Percentiles rank a stretch among this genome's conserved stretches.
These are phyloP conservation scores for Amanita pallidorosea DNA, from an alignment of 768 basidiomycete species.

Conservation along the genomic window DNA sequence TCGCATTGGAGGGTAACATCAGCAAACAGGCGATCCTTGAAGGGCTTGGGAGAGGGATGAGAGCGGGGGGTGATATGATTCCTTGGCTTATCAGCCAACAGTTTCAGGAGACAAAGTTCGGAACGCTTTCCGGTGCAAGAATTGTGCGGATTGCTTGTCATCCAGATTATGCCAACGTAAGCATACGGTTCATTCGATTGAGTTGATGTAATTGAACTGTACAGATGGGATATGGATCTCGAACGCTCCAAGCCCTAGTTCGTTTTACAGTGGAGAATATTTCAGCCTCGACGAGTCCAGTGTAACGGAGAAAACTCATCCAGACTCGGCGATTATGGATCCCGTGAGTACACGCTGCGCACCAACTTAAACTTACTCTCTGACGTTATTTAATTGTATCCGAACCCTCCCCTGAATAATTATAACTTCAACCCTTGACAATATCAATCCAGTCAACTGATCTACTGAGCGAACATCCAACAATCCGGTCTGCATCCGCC, in stretches of 20 bases:
- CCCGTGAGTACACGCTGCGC: constrained; percentile 18
- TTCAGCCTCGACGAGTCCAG: constrained; percentile 73
- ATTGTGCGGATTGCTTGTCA: constrained; percentile 92
- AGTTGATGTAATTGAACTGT: constrained; percentile 5
- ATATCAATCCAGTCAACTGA: constrained; percentile 19
- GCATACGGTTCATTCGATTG: constrained; percentile 15
- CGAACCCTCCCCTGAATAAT: background rate
- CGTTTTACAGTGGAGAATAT: constrained; percentile 90
- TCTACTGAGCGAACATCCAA: constrained; percentile 72
- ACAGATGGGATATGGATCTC: constrained; percentile 95
- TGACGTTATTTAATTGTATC: background rate
- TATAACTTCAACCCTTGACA: background rate
- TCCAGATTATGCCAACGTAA: constrained; percentile 86
- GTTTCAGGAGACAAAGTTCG: constrained; percentile 95
- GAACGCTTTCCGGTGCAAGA: constrained; percentile 80
- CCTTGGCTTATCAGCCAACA: constrained; percentile 94
- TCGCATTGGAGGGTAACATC: constrained; percentile 92
- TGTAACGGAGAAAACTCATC: constrained; percentile 43
- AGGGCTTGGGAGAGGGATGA: constrained; percentile 65
- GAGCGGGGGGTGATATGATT: constrained; percentile 95
- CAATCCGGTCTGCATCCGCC: constrained; percentile 55
- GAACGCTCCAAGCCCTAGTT: constrained; percentile 81
- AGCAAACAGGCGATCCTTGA: constrained; percentile 80
- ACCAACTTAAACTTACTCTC: background rate
- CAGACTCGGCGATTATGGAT: constrained; percentile 41